These are phyloP conservation scores for Venturia oleaginea DNA, from an alignment of 2,329 filamentous ascomycete genomes.

Conservation along the genomic window DNA sequence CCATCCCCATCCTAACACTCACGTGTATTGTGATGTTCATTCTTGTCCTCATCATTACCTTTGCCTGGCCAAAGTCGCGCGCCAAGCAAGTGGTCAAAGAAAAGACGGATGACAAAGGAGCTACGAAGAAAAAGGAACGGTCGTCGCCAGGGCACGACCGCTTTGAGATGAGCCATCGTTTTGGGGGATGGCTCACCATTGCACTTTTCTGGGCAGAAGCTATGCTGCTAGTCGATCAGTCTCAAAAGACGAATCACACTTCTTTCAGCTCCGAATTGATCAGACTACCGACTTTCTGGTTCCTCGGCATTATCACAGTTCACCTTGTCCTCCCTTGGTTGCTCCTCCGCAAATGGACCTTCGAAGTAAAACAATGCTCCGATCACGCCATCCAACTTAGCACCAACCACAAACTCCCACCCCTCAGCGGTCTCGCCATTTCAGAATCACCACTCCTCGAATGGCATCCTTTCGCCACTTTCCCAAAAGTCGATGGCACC, in stretches of 20 bases:
- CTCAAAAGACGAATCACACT: conserved; percentile 20
- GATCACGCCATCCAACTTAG: conserved; percentile 62
- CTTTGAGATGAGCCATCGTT: conserved; percentile 28
- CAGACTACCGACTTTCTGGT: conserved; percentile 53
- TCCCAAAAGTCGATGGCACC: conserved; percentile 23
- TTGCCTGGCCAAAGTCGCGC: conserved; percentile 22
- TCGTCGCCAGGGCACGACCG: conserved; percentile 21
- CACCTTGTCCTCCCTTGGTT: conserved; percentile 66
- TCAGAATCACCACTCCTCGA: conserved; percentile 23
- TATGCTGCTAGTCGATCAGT: conserved; percentile 15
- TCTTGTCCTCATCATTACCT: conserved; percentile 21
- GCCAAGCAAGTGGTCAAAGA: conserved; percentile 8
- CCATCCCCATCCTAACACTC: conserved; percentile 17
- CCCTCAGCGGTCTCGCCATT: conserved; percentile 26
- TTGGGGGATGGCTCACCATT: conserved; percentile 26
- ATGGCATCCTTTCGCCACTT: conserved; percentile 32
- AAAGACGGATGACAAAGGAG: background rate
- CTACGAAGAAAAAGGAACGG: background rate
- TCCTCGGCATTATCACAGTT: conserved; percentile 53
- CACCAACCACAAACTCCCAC: conserved; percentile 22
- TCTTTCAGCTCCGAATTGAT: conserved; percentile 33
- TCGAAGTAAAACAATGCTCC: conserved; percentile 59
- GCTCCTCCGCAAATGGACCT: conserved; percentile 56
- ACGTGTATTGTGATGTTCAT: conserved; percentile 20
- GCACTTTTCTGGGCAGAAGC: conserved; percentile 25